Conservation (phyloP, 169 alveolate genomes). For the Perkinsus marinus region DNA sequence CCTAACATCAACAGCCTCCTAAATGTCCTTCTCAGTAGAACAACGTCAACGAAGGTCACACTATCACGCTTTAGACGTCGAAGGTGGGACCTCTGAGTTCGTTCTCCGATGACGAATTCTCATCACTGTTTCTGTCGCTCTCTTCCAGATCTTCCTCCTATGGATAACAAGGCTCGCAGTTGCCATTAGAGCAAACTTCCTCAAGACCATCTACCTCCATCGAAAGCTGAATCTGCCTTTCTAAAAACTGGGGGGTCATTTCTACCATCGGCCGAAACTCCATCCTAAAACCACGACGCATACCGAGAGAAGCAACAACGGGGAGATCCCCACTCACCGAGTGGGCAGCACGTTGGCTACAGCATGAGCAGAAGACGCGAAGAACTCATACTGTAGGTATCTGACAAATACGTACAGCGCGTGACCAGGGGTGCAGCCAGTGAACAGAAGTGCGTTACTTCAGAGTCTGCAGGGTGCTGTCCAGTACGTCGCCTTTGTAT, state of each 20-base stretch:
- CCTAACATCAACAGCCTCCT: too few relatives aligned
- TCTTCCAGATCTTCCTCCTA: not conserved
- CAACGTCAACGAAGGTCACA: too few relatives aligned
- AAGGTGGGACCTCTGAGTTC: not conserved
- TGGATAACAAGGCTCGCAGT: not conserved
- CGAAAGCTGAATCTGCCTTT: constrained; percentile 16
- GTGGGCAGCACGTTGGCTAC: constrained; percentile 22
- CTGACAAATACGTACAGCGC: not conserved
- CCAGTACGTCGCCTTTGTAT: constrained; percentile 22
- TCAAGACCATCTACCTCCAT: not conserved
- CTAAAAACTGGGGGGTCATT: constrained; percentile 35
- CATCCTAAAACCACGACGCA: constrained; percentile 8
- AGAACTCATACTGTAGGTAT: constrained; percentile 40
- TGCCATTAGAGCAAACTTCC: not conserved
- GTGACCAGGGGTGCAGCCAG: not conserved
- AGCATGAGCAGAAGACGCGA: constrained; percentile 33
- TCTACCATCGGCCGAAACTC: constrained; percentile 43
- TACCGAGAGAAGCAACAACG: not conserved
- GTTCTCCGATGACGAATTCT: not conserved
- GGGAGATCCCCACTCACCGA: not conserved
- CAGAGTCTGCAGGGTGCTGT: constrained; percentile 2
- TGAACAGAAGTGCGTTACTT: not conserved
- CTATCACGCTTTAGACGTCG: not conserved
- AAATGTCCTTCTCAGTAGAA: too few relatives aligned
- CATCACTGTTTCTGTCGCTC: not conserved